Evolutionary conservation across 78 protist genomes (phyloP), one percentile per base, ranked within the genome.

Genomic region (Corallochytrium limacisporum): DNA sequence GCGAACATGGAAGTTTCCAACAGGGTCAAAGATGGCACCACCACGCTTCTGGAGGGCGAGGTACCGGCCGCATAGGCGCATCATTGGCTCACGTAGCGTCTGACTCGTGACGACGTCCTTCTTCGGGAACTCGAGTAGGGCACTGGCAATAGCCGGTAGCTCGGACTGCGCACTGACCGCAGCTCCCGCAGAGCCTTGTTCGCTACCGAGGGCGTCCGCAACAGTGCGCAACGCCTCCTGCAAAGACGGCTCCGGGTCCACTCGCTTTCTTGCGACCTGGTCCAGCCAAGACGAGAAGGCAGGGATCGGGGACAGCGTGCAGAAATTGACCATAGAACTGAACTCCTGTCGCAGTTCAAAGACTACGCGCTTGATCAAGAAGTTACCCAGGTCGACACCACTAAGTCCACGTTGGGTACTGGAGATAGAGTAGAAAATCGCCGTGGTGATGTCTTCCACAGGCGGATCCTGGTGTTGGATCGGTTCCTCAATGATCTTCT

Each of bases 281-380:
- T 3, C 24, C 16, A 72, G 56, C 77, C 77, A 72, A 31, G 28
- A 3, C 1, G 13, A 7, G 26, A 59, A 72, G 49, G 69, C 77
- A 4, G 84, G 84, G 13, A 79, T 72, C 13, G 84, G 84, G 10
- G 79, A 72, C 22, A 79, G 68, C 9, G 84, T 79, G 20, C 37
- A 4, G 49, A 65, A 70, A 10, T 29, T 62, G 6, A 1, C 18
- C 49, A 72, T 0, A 18, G 44, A 1, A 13, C 48, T 49, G 28
- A 46, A 62, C 28, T 38, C 62, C 5, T 16, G 36, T 50, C 42
- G 2, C 20, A 67, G 29, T 35, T 0, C 42, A 0, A 1, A 0
- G 20, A 32, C 74, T 16, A 79, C 84, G 0, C 69, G 39, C 62
- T 79, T 79, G 63, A 79, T 79, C 40, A 79, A 59, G 22, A 65